phyloP scores from a whole-genome alignment of 192 early-diverging fungal genomes.

The Linnemannia hyalina region DNA sequence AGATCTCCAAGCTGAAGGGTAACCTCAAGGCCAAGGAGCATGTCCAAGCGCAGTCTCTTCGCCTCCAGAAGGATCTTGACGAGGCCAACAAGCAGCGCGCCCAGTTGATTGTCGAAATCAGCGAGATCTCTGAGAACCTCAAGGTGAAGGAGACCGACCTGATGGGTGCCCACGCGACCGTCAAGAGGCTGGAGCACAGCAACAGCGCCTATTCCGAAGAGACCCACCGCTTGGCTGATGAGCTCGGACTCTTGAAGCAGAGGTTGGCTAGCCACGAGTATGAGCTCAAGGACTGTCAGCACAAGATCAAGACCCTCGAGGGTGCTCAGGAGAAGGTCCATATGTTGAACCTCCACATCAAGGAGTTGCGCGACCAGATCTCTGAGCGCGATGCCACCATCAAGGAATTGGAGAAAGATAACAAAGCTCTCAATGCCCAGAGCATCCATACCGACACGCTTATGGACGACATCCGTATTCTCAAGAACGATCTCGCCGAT shows the following conservation, averaged over 20 bases:
- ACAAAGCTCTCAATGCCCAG: slow-evolving; percentile 1
- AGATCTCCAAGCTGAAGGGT: slow-evolving; percentile 17
- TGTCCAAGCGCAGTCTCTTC: slow-evolving; percentile 7
- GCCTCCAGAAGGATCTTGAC: slow-evolving; percentile 20
- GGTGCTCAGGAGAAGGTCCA: slow-evolving; percentile 19
- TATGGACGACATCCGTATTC: background rate
- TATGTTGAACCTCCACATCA: slow-evolving; percentile 3
- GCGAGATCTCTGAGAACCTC: slow-evolving; percentile 5
- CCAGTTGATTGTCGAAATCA: slow-evolving; percentile 12
- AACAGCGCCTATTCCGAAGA: slow-evolving; percentile 7
- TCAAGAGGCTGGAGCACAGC: slow-evolving; percentile 18
- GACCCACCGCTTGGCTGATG: background rate
- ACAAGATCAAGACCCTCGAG: slow-evolving; percentile 25
- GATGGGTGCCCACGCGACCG: background rate
- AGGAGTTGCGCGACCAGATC: slow-evolving; percentile 25
- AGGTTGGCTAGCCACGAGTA: slow-evolving; percentile 11
- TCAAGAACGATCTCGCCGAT: slow-evolving; percentile 21
- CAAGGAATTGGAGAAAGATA: slow-evolving; percentile 13
- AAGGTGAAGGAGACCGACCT: background rate
- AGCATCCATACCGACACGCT: slow-evolving; percentile 6
- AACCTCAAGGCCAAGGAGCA: slow-evolving; percentile 24
- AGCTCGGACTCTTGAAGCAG: slow-evolving; percentile 3
- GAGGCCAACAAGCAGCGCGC: slow-evolving; percentile 21
- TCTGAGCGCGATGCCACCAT: background rate
- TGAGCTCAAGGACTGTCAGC: slow-evolving; percentile 25